Percentiles rank a stretch among this genome's conserved stretches.
phyloP scores from a whole-genome alignment of 1,284 basidiomycete genomes.

The Blastosporella zonata region DNA sequence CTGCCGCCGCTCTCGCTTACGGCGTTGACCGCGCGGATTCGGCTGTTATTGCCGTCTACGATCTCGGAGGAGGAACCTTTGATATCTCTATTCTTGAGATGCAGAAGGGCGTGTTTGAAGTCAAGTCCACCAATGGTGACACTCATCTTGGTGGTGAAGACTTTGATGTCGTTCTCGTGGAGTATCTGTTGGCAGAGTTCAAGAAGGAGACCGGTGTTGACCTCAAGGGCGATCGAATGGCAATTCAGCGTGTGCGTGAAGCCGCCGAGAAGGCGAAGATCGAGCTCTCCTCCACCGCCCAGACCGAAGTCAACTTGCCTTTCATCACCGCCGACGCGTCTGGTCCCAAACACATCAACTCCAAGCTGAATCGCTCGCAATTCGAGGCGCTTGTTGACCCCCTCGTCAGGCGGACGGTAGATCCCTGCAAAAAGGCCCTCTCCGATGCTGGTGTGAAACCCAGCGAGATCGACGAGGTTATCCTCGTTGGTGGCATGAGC shows the following conservation, averaged over 20 bases:
- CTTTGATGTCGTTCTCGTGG: conserved; percentile 90
- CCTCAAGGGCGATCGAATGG: conserved; percentile 87
- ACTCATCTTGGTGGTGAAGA: conserved; percentile 99
- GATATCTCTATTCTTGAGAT: conserved; percentile 99
- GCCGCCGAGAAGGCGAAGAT: conserved; percentile 99
- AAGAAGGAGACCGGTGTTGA: conserved; percentile 90
- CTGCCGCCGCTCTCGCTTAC: conserved; percentile 96
- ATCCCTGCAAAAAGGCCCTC: conserved; percentile 98
- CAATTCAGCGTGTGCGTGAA: conserved; percentile 98
- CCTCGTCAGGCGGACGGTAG: conserved; percentile 87
- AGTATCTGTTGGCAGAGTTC: conserved; percentile 89
- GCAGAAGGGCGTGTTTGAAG: conserved; percentile 99
- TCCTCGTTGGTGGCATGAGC: conserved; percentile 97
- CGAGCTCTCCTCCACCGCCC: conserved; percentile 89
- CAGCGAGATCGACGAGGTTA: conserved; percentile 92
- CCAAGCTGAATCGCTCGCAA: conserved; percentile 83
- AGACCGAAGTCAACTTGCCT: conserved; percentile 95
- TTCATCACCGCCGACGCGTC: conserved; percentile 96
- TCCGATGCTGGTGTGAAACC: conserved; percentile 90
- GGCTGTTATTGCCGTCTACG: conserved; percentile 93
- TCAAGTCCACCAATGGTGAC: conserved; percentile 99
- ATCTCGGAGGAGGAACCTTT: conserved; percentile 92
- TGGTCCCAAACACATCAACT: conserved; percentile 97
- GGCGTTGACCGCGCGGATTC: conserved; percentile 85
- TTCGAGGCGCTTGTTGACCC: conserved; percentile 85